Evolutionary conservation across 257 asterid species (phyloP).

Genomic region (Jacaranda copaia): DNA sequence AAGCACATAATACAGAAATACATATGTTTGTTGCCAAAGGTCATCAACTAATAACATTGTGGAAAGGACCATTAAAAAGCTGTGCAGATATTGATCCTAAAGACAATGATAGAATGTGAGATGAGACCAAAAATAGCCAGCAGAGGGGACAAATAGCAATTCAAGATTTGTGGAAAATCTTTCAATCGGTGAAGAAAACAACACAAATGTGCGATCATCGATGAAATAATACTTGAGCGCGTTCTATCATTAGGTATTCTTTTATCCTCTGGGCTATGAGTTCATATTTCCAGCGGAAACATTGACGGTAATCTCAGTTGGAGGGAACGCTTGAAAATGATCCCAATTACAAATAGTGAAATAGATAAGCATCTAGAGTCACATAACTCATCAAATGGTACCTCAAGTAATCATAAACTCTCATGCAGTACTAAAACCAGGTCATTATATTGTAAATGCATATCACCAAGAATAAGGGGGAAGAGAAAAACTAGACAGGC

Average conservation of each 20-base stretch:
- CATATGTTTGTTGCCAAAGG: neutral
- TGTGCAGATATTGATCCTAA: neutral
- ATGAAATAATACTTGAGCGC: slow-evolving; percentile 1
- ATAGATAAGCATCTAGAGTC: neutral
- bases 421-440: neutral
- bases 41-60: slow-evolving; percentile 5
- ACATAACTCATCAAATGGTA: slow-evolving; percentile 13
- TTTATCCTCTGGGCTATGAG: neutral
- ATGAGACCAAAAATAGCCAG: neutral
- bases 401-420: neutral
- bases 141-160: neutral
- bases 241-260: neutral
- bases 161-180: neutral
- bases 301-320: neutral
- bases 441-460: neutral
- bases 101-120: slow-evolving; percentile 11
- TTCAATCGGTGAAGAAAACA: neutral
- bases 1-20: neutral
- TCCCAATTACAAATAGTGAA: slow-evolving; percentile 7
- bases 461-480: neutral
- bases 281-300: slow-evolving; percentile 18
- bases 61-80: neutral
- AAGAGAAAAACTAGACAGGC: slow-evolving; percentile 1
- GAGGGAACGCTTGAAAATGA: neutral
- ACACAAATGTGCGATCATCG: neutral